A percentile compares a stretch with the other conserved stretches of the same genome.
phyloP scores from a whole-genome alignment of 805 yeast species.

The Wickerhamiella brachini region DNA sequence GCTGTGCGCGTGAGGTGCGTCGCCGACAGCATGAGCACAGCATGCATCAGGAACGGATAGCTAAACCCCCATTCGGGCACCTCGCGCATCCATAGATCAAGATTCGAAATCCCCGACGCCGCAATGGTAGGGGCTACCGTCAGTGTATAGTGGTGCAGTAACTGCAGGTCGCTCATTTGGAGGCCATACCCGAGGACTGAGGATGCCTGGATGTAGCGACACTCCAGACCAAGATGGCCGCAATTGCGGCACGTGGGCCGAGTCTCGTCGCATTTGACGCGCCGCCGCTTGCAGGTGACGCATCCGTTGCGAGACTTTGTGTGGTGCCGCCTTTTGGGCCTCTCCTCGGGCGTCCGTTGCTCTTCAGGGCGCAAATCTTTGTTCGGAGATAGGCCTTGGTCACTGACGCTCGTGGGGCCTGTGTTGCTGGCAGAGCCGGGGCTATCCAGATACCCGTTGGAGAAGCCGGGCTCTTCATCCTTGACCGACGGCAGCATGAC shows the following conservation, averaged over 20 bases:
- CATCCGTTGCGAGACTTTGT: slow-evolving; percentile 84
- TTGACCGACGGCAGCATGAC: neutral
- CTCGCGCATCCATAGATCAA: slow-evolving; percentile 74
- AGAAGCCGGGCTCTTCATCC: neutral
- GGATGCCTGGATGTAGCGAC: slow-evolving; percentile 40
- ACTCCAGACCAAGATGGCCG: slow-evolving; percentile 59
- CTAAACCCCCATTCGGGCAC: slow-evolving; percentile 81
- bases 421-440: neutral
- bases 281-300: slow-evolving; percentile 70
- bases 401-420: neutral
- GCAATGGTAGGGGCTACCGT: slow-evolving; percentile 79
- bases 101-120: slow-evolving; percentile 79
- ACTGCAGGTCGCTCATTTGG: slow-evolving; percentile 61
- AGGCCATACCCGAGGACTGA: slow-evolving; percentile 25
- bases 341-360: neutral
- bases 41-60: slow-evolving; percentile 84
- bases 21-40: slow-evolving; percentile 80
- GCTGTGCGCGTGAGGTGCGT: slow-evolving; percentile 77
- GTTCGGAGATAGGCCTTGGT: neutral
- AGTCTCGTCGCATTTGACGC: slow-evolving; percentile 86
- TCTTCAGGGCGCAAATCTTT: neutral
- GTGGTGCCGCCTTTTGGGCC: slow-evolving; percentile 65
- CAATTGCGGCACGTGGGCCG: slow-evolving; percentile 75
- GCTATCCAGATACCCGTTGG: neutral
- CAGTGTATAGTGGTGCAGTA: slow-evolving; percentile 79